Base-by-base conservation (phyloP, 768 basidiomycete species). In the Mycena leptocephala region DNA sequence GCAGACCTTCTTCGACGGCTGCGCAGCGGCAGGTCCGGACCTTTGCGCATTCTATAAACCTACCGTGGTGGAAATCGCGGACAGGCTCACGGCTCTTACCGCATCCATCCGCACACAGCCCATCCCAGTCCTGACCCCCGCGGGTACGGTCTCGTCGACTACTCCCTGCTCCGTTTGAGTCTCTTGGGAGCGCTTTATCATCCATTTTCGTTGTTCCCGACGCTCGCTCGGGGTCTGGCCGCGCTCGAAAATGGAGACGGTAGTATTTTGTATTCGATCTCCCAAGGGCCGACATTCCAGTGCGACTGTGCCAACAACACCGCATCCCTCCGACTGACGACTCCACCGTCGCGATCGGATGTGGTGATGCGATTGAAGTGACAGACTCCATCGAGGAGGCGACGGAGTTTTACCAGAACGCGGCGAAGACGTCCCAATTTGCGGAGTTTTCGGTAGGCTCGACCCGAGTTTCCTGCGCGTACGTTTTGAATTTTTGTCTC, bases 211-310 rank as follows among this genome's bases (percentile, higher is more conserved):
- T n/a, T 62, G 13, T 81, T 74, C 41, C 55, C 77, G 7, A 8
- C 55, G 10, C 68, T 83, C 5, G 80, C 80, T 4, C 37, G 61
- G 53, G 81, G 74, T 0, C 72, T 85, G 16, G 80, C 82, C 14
- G 83, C 80, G 30, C 78, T 83, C 8, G 82, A 82, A 61, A 56
- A 48, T 9, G 84, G 84, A 22, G 74, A 85, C 66, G 83, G 80
- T 9, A 51, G 59, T 5, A 65, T 75, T 20, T 39, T 83, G 13
- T 80, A 76, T 28, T 62, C 61, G 20, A 66, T 71, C 18, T 10
- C 24, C 13, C 53, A 75, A 9, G 37, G 65, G 39, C 35, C 61
- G n/a, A 48, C 33, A 35, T 56, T 58, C 41, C 41, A 65, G 35
- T 78, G 46, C 55, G 41, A 56, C 43, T 76, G 76, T 39, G 32